Conservation (phyloP, 345 rosid genomes). For the Eucalyptus regnans region DNA sequence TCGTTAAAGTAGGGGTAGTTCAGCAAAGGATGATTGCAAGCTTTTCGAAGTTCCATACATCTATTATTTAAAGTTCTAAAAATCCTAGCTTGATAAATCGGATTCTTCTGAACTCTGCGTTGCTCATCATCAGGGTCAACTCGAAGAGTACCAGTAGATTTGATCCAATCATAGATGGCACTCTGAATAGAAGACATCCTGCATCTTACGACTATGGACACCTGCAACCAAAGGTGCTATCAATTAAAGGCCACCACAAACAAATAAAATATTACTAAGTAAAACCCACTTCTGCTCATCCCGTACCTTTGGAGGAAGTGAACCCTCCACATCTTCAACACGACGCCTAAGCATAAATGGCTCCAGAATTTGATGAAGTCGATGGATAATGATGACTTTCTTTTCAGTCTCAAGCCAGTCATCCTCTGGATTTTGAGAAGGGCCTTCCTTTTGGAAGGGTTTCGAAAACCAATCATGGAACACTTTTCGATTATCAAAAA, state of each 20-base stretch:
- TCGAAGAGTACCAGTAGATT: conserved; percentile 92
- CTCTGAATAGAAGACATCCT: conserved; percentile 98
- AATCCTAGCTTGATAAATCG: conserved; percentile 66
- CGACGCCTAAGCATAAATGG: conserved; percentile 99
- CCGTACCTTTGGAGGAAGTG: conserved; percentile 96
- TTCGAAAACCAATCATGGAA: conserved; percentile 99
- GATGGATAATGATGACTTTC: conserved; percentile 95
- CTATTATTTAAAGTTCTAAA: conserved; percentile 78
- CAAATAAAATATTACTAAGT: not conserved
- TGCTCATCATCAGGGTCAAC: conserved; percentile 96
- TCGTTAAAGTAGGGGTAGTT: conserved; percentile 92
- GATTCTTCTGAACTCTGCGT: conserved; percentile 64
- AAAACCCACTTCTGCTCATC: not conserved
- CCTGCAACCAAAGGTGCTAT: conserved; percentile 36
- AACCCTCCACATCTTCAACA: conserved; percentile 98
- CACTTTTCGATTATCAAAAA: conserved; percentile 96
- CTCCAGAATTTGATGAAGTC: conserved; percentile 99
- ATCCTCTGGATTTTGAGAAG: conserved; percentile 80
- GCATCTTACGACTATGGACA: conserved; percentile 84
- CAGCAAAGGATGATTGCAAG: conserved; percentile 97
- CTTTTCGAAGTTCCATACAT: conserved; percentile 98
- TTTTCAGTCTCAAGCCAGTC: conserved; percentile 99
- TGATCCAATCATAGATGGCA: conserved; percentile 97
- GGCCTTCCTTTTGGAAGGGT: conserved; percentile 90
- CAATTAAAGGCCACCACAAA: not conserved